Evolutionary conservation across 2,329 filamentous ascomycete genomes (phyloP).

Genomic region (Apiospora phragmitis): DNA sequence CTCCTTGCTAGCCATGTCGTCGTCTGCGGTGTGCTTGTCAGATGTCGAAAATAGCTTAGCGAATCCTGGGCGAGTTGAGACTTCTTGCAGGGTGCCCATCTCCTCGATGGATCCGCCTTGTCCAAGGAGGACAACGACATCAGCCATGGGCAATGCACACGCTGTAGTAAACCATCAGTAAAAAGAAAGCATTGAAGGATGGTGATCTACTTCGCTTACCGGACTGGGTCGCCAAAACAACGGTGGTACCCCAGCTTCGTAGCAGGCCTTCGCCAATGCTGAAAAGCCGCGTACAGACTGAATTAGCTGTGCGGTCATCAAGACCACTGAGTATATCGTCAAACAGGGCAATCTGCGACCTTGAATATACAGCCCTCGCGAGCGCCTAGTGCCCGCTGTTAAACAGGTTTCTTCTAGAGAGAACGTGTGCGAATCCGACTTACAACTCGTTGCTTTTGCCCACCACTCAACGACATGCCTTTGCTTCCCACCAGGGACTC

Average conservation of each 20-base stretch:
- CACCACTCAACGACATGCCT: conserved; percentile 39
- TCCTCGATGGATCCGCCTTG: not conserved
- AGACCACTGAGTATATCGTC: conserved; percentile 6
- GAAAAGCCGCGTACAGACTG: not conserved
- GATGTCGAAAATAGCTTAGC: not conserved
- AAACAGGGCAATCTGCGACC: not conserved
- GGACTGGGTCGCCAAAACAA: conserved; percentile 3
- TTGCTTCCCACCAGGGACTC: conserved; percentile 35
- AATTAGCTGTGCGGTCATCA: not conserved
- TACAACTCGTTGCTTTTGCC: conserved; percentile 35
- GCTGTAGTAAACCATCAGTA: not conserved
- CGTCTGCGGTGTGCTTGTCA: not conserved
- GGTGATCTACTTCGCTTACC: not conserved
- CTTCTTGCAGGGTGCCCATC: conserved; percentile 3
- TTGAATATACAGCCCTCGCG: conserved; percentile 13
- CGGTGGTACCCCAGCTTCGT: not conserved
- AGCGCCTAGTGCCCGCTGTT: not conserved
- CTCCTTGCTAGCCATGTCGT: not conserved
- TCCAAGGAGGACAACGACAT: not conserved
- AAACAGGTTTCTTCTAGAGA: not conserved
- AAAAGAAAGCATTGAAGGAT: not conserved
- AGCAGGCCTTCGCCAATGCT: not conserved
- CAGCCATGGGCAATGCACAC: not conserved
- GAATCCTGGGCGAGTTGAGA: not conserved
- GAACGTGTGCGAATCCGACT: not conserved